Evolutionary conservation across 2,329 filamentous ascomycete genomes (phyloP).

Genomic region (Colletotrichum sp.): DNA sequence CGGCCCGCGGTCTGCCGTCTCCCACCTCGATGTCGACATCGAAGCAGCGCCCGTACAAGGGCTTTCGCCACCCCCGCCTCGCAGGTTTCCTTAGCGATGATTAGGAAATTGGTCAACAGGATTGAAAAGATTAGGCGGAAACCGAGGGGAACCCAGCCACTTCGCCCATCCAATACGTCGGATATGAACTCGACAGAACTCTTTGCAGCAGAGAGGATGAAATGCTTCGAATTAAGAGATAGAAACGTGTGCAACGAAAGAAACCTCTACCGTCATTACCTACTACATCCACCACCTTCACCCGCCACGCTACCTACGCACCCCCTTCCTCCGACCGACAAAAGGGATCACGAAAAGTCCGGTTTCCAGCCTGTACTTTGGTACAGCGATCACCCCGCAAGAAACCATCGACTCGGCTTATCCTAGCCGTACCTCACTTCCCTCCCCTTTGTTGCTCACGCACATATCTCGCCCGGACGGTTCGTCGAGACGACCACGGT

Average conservation of each 20-base stretch:
- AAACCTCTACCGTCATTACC: neutral
- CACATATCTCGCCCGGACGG: neutral
- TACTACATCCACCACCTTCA: neutral
- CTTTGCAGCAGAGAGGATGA: neutral
- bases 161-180: neutral
- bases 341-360: neutral
- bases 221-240: neutral
- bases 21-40: neutral
- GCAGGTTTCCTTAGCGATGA: constrained; percentile 4
- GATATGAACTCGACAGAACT: neutral
- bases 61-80: constrained; percentile 14
- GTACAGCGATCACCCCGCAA: neutral
- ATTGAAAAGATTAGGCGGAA: neutral
- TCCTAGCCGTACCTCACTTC: neutral
- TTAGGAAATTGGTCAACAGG: neutral
- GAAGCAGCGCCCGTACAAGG: neutral
- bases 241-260: neutral
- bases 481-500: neutral
- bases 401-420: neutral
- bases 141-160: neutral
- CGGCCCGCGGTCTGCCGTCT: neutral
- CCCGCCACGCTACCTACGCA: neutral
- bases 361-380: neutral
- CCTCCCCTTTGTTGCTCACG: neutral
- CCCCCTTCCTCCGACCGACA: neutral